Evolutionary conservation across 2,329 filamentous ascomycete species (phyloP), one percentile per base, ranked within the genome.

Genomic region (Capronia coronata): DNA sequence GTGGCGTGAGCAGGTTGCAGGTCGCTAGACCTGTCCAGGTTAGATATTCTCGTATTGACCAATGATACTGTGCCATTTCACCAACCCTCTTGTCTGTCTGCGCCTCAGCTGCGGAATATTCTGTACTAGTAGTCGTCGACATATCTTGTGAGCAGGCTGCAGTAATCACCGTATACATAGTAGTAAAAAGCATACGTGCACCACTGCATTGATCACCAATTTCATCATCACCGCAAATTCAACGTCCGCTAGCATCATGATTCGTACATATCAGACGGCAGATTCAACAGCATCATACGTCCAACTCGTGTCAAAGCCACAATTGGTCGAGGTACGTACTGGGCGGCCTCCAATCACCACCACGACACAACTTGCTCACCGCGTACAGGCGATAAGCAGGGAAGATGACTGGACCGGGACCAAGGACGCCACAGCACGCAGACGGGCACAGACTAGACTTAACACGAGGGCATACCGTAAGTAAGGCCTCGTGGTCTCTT

Each of bases 371-470:
- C 9, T 35, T 45, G 19, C 43, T 45, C 29, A 45, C 18, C 18
- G 18, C 13, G 19, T 35, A 30, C 21, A 45, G 43, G 43, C 43
- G 43, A 45, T 14, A 45, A 37, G 30, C 16, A 35, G 43, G 43
- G 43, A 45, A 37, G 43, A 45, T 19, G 43, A 45, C 30, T 45
- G 43, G 43, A 45, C 43, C 18, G 43, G 43, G 43, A 45, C 43
- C 19, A 45, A 35, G 11, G 43, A 45, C 34, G 29, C 43, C 13
- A 30, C 43, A 35, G 43, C 21, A 45, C 43, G 43, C 43, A 45
- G 43, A 45, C 43, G 43, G 30, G 30, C 29, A 27, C 43, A 45
- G 43, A 45, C 43, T 27, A 45, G 30, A 37, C 43, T 45, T 13
- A 45, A 38, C 43, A 45, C 43, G 11, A 45, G 43, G 30, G 43